These are phyloP conservation scores for Geum urbanum DNA, from an alignment of 306 rosid species.

Conservation along the genomic window DNA sequence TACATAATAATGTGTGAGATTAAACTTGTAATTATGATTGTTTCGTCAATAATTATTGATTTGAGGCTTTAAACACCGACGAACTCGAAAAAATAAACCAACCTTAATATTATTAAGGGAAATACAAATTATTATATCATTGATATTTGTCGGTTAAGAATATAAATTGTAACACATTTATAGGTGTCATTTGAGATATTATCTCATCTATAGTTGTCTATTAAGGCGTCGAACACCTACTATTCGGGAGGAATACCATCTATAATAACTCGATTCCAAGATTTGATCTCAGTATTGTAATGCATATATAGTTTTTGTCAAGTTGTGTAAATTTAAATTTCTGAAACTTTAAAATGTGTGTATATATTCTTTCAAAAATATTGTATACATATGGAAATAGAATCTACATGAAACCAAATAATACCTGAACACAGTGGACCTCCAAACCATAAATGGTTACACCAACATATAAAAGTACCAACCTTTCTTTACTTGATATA, in stretches of 20 bases:
- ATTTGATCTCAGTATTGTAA: neutral
- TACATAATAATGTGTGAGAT: neutral
- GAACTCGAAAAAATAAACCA: neutral
- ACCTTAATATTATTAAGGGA: neutral
- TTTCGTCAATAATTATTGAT: neutral
- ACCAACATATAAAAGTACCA: neutral
- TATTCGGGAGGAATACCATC: neutral
- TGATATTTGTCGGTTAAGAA: neutral
- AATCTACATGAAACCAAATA: neutral
- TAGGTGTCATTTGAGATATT: neutral
- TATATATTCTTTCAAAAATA: neutral
- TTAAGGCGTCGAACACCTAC: neutral
- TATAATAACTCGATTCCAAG: neutral
- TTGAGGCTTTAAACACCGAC: neutral
- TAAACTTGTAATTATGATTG: neutral
- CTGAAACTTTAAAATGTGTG: too few relatives aligned
- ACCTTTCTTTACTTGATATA: neutral
- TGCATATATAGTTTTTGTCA: neutral
- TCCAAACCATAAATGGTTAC: conserved; percentile 1
- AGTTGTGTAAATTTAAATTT: neutral
- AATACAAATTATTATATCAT: neutral
- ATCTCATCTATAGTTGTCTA: neutral
- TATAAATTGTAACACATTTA: neutral
- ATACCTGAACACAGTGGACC: neutral
- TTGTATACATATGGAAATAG: neutral